Percentiles rank a stretch among this genome's conserved stretches.
Evolutionary conservation across 208 protist species (phyloP).

Genomic region (Trypanosoma theileri): DNA sequence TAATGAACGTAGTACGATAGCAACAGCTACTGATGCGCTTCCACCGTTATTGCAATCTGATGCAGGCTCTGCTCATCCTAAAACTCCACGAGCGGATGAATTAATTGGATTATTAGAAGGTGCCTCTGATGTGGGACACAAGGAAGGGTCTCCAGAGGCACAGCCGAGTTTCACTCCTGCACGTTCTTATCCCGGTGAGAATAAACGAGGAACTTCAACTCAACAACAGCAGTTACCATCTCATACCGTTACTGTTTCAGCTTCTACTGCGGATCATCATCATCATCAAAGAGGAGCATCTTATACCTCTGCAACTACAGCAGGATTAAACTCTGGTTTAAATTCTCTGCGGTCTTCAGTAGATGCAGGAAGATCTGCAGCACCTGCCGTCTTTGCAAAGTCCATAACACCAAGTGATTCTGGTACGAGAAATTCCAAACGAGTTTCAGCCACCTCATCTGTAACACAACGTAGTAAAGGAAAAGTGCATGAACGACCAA

Average conservation of each 20-base stretch:
- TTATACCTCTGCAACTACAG: neutral
- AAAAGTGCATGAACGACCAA: neutral
- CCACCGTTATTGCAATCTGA: constrained; percentile 10
- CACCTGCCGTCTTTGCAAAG: neutral
- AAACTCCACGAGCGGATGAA: constrained; percentile 20
- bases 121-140: neutral
- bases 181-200: neutral
- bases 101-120: constrained; percentile 3
- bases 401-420: neutral
- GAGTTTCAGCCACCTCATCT: neutral
- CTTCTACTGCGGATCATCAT: neutral
- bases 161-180: neutral
- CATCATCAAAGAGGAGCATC: neutral
- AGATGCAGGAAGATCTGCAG: neutral
- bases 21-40: neutral
- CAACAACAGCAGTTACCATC: neutral
- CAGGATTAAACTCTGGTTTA: neutral
- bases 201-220: neutral
- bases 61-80: neutral
- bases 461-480: neutral
- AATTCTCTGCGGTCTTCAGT: constrained; percentile 9
- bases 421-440: neutral
- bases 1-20: too few relatives aligned
- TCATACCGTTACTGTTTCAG: neutral
- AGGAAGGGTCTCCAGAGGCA: neutral